These are phyloP conservation scores for Beauveria varroae DNA, from an alignment of 2,329 filamentous ascomycete genomes.

Conservation along the genomic window DNA sequence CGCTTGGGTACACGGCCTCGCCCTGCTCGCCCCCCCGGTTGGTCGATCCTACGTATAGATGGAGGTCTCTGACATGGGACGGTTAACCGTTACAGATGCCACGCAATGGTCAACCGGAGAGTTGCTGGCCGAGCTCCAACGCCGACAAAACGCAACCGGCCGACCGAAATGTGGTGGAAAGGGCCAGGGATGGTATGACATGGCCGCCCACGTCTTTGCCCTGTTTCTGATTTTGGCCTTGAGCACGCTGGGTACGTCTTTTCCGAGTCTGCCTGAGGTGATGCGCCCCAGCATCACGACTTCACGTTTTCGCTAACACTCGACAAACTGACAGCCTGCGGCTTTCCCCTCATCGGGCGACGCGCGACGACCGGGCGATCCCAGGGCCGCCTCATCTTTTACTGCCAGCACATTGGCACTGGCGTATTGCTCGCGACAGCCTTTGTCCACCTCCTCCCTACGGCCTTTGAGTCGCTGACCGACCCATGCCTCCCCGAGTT, in stretches of 20 bases:
- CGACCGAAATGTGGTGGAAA: constrained; percentile 47
- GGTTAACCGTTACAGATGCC: constrained; percentile 17
- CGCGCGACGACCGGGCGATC: constrained; percentile 49
- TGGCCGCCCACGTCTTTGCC: constrained; percentile 58
- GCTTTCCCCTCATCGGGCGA: constrained; percentile 57
- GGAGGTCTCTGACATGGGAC: background rate
- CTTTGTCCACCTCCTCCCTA: constrained; percentile 70
- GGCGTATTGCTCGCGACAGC: constrained; percentile 81
- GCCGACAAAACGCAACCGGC: constrained; percentile 32
- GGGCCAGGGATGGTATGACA: constrained; percentile 53
- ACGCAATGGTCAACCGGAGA: constrained; percentile 42
- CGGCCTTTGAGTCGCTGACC: constrained; percentile 58
- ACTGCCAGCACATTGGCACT: constrained; percentile 70
- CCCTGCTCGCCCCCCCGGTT: background rate
- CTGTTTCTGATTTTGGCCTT: constrained; percentile 57
- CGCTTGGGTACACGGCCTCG: too few relatives aligned
- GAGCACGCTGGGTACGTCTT: constrained; percentile 46
- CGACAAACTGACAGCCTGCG: constrained; percentile 41
- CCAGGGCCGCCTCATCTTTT: constrained; percentile 54
- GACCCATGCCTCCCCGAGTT: constrained; percentile 68
- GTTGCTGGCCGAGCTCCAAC: constrained; percentile 45
- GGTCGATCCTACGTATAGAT: background rate
- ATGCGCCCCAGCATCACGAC: background rate
- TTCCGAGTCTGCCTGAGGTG: background rate
- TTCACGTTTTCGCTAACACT: constrained; percentile 6